Percentiles rank a stretch among this genome's conserved stretches.
phyloP scores from a whole-genome alignment of 768 basidiomycete species.

The Rhizopogon salebrosus region DNA sequence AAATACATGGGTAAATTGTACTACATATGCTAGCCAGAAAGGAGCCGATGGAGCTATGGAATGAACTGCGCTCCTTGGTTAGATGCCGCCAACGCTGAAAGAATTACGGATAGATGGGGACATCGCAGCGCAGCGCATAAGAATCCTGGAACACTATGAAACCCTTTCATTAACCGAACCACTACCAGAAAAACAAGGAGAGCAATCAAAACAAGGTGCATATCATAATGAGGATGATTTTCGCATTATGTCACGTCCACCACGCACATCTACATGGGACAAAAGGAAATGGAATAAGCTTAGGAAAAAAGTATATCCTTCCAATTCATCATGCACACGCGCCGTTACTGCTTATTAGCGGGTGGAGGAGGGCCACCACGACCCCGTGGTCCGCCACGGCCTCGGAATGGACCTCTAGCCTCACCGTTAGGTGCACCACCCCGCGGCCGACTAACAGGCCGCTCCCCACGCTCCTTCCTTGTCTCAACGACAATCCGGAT shows the following conservation, averaged over 20 bases:
- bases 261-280: conserved; percentile 2
- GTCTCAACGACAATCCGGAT: conserved; percentile 77
- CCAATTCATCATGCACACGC: background rate
- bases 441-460: conserved; percentile 57
- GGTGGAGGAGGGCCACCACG: conserved; percentile 30
- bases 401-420: conserved; percentile 41
- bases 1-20: background rate
- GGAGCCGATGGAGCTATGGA: no score
- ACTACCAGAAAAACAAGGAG: background rate
- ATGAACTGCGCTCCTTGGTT: no score
- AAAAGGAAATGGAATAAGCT: conserved; percentile 3
- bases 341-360: conserved; percentile 21
- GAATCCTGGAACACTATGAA: background rate
- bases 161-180: background rate
- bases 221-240: background rate
- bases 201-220: background rate
- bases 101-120: no score
- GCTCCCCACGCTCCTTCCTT: conserved; percentile 86
- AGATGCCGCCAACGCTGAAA: no score
- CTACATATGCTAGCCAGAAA: no score
- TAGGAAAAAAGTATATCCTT: conserved; percentile 1
- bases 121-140: no score
- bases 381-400: conserved; percentile 41
- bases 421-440: conserved; percentile 57
- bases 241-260: conserved; percentile 1